A percentile compares a stretch with the other conserved stretches of the same genome.
phyloP scores from a whole-genome alignment of 495 filamentous ascomycete species.

The Cairneyella variabilis region DNA sequence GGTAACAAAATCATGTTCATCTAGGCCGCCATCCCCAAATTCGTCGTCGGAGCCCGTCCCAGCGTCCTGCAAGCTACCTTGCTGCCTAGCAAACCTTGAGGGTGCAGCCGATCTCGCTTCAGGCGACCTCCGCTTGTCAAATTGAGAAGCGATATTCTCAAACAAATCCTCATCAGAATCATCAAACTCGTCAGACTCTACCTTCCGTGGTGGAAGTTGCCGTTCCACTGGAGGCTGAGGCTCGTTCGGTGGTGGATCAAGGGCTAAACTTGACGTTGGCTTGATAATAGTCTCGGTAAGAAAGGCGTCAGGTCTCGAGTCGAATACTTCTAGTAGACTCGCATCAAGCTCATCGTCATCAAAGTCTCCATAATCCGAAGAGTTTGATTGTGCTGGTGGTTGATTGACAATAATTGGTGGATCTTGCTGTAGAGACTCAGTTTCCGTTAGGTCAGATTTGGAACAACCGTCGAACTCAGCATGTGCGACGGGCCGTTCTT shows the following conservation, averaged over 20 bases:
- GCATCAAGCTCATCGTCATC: constrained; percentile 54
- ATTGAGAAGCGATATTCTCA: constrained; percentile 51
- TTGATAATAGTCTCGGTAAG: background rate
- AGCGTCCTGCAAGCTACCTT: background rate
- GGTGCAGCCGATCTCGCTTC: background rate
- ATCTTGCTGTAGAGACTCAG: background rate
- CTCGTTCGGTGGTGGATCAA: constrained; percentile 2
- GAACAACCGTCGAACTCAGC: too few species aligned
- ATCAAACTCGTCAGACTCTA: constrained; percentile 49
- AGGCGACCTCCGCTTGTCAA: constrained; percentile 33
- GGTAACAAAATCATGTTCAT: constrained; percentile 66
- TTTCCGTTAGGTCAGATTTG: background rate
- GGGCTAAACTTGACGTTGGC: background rate
- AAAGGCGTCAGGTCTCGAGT: constrained; percentile 1
- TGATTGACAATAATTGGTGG: background rate
- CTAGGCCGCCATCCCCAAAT: constrained; percentile 61
- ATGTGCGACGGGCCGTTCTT: too few species aligned
- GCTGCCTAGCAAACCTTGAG: background rate
- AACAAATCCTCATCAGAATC: constrained; percentile 60
- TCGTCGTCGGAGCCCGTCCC: constrained; percentile 25
- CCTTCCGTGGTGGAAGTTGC: constrained; percentile 3
- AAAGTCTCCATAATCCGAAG: constrained; percentile 56
- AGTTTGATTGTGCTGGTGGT: constrained; percentile 22
- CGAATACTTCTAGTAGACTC: constrained; percentile 23
- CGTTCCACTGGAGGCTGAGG: background rate